Evolutionary conservation across 2,329 filamentous ascomycete genomes (phyloP), one percentile per base, ranked within the genome.

Genomic region (Chaetothyriales sp.): DNA sequence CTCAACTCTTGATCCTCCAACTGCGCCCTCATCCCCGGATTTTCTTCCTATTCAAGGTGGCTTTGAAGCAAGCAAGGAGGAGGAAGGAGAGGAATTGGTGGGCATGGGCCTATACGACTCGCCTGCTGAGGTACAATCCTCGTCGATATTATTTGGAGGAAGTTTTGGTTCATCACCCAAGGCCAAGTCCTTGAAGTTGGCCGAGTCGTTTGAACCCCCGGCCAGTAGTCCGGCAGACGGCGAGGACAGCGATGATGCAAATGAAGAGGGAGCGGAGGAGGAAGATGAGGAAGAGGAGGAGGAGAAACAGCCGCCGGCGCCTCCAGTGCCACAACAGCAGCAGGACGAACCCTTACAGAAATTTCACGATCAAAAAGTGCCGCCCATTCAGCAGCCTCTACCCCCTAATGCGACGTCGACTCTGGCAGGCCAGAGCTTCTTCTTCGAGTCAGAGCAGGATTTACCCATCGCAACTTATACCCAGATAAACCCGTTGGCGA

Each of bases 211-310:
- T 47, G 54, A 56, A 43, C 59, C 59, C 2, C 43, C 44, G n/a
- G 28, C 19, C 28, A 43, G 36, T 2, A 12, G 8, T 18, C 10
- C 18, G n/a, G 62, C 65, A 18, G 63, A 63, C 12, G 61, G 63
- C 5, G 51, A 58, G 3, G 70, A 65, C 18, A 57, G 60, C 22
- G 60, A 55, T 20, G 55, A 59, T 18, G 58, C 57, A n/a, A 60
- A 62, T 26, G 61, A 58, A 18, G 57, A 54, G 6, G 54, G 48
- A 8, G 55, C 52, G 5, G 63, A 49, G 19, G 55, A 49, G 28
- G 52, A 51, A n/a, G 51, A 51, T 12, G 50, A 32, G 28, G 42
- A 42, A n/a, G 55, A 53, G 19, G 51, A 55, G 15, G 43, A 44
- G 18, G 43, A 44, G 43, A 18, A 43, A 43, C n/a, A 43, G 42